These are phyloP conservation scores for Globisporangium megalacanthum DNA, from an alignment of 352 stramenopile genomes.

Conservation along the genomic window DNA sequence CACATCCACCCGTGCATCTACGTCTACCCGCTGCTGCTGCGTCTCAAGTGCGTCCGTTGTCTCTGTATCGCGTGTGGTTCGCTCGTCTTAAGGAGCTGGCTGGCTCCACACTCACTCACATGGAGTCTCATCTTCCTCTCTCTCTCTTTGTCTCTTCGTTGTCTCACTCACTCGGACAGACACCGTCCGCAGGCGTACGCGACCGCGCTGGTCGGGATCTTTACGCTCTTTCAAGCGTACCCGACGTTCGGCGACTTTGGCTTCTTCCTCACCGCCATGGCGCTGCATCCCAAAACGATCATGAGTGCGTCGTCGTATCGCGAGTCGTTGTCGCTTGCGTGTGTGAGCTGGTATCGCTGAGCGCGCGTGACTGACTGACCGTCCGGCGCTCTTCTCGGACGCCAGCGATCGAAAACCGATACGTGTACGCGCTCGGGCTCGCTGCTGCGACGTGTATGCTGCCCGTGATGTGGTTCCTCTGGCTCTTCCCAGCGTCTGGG, in stretches of 20 bases:
- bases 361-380: too few species aligned
- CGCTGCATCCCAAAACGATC: conserved; percentile 74
- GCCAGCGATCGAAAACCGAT: conserved; percentile 73
- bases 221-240: conserved; percentile 77
- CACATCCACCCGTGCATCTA: conserved; percentile 81
- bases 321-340: neutral
- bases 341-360: neutral
- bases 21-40: conserved; percentile 69
- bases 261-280: conserved; percentile 61
- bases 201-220: conserved; percentile 60
- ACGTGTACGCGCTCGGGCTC: conserved; percentile 63
- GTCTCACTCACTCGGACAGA: conserved; percentile 18
- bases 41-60: conserved; percentile 43
- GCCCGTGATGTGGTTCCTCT: conserved; percentile 86
- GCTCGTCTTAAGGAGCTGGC: neutral
- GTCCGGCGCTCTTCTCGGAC: neutral
- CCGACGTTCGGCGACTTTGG: conserved; percentile 74
- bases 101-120: neutral
- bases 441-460: conserved; percentile 68
- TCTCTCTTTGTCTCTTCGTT: neutral
- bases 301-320: conserved; percentile 35
- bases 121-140: neutral
- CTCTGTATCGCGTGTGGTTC: neutral
- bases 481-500: conserved; percentile 75
- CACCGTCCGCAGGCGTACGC: conserved; percentile 67